Evolutionary conservation across 1,284 basidiomycete species (phyloP).

Genomic region (Cutaneotrichosporon sp.): DNA sequence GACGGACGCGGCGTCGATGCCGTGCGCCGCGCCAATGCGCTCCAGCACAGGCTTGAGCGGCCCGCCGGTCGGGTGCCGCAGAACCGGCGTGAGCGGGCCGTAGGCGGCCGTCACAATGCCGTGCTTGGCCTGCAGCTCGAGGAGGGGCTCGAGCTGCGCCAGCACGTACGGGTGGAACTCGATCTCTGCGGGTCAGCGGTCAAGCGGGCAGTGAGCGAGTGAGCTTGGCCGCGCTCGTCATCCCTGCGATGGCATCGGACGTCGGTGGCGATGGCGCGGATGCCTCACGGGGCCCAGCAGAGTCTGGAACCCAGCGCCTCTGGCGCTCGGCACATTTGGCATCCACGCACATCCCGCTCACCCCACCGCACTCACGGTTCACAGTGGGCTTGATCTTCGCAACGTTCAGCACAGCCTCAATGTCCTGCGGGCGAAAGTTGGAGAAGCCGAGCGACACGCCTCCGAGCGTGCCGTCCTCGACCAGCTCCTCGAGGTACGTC

Average conservation of each 20-base stretch:
- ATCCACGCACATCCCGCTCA: too few species aligned
- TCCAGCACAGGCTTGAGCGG: slow-evolving; percentile 61
- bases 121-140: slow-evolving; percentile 62
- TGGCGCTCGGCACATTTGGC: too few species aligned
- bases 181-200: slow-evolving; percentile 55
- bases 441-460: slow-evolving; percentile 54
- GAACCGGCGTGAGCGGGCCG: slow-evolving; percentile 61
- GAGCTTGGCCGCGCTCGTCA: too few species aligned
- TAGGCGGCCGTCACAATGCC: slow-evolving; percentile 68
- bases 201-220: too few species aligned
- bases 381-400: slow-evolving; percentile 68
- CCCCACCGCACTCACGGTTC: slow-evolving; percentile 60
- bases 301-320: too few species aligned
- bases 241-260: too few species aligned
- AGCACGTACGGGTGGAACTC: slow-evolving; percentile 75
- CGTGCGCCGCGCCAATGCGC: slow-evolving; percentile 52
- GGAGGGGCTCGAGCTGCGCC: slow-evolving; percentile 61
- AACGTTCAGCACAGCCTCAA: slow-evolving; percentile 39
- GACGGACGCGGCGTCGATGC: slow-evolving; percentile 61
- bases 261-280: too few species aligned
- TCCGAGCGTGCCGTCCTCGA: slow-evolving; percentile 62
- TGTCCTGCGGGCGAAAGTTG: slow-evolving; percentile 49
- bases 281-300: too few species aligned
- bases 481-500: slow-evolving; percentile 45
- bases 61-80: slow-evolving; percentile 59